Evolutionary conservation across 495 filamentous ascomycete species (phyloP), one percentile per base, ranked within the genome.

Genomic region (Sordaria brevicollis): DNA sequence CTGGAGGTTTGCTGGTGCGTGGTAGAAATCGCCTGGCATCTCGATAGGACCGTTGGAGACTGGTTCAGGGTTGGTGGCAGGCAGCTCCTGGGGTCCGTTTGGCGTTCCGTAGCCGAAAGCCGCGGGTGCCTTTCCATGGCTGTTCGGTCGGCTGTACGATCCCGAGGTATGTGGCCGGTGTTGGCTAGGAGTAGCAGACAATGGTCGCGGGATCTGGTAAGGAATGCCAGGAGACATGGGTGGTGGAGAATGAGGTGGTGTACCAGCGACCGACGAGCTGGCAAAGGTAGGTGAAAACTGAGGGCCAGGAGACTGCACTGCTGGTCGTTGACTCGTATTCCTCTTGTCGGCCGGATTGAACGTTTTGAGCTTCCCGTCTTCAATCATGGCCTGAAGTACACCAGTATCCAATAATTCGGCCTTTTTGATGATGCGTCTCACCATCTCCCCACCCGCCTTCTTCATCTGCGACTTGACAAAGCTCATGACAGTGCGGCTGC

Each of bases 391-490:
- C 39, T 79, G 79, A 19, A 85, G 76, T 35, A 83, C 76, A 17
- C 83, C 83, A 17, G 82, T 77, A 67, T 85, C 83, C 35, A 85
- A 74, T 33, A 85, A 70, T 74, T 84, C 83, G 4, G 89, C 87
- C 77, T 90, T 91, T 77, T 88, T 87, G 35, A 93, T 86, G 68
- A 93, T 83, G 17, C 89, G 82, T 69, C 85, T 80, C 0, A 92
- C 88, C 77, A 94, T 84, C 68, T 88, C 84, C 65, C 81, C 83
- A 70, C 89, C 86, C 5, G 89, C 84, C 69, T 88, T 86, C 75
- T 90, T 90, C 71, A 91, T 80, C 70, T 90, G 90, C 72, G 82
- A 83, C 80, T 89, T 92, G 43, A 94, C 90, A 70, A 92, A 91
- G 13, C 81, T 76, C 5, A 87, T 82, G 74, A 92, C 80, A 69